Base-by-base conservation (phyloP, 75 land plant species). In the Cunninghamia lanceolata region DNA sequence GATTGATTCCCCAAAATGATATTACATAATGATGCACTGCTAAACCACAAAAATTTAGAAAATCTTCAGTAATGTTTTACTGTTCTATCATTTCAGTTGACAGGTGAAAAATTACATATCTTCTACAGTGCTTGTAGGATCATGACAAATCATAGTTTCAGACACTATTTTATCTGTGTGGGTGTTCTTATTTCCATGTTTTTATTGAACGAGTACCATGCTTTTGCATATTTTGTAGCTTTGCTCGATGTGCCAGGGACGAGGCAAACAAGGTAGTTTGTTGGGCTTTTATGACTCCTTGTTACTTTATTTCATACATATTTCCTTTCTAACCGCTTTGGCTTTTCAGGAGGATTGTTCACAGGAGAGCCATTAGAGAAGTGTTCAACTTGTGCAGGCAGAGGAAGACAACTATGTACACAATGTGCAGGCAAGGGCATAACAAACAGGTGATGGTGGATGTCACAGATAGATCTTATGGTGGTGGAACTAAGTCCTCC, bases 271-370 rank as follows among this genome's bases (percentile, higher is more conserved):
- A 73, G 75, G 75, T 73, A 73, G 75, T 34, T 9, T 73, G 36
- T 32, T 73, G 75, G 75, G 36, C 15, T 73, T 73, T 73, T 1
- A 11, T 9, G 75, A 11, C 4, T 32, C 0, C 25, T 66, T 66
- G 0, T 21, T 28, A 66, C 9, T 66, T 21, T 28, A 66, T 28
- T 66, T 66, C 9, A 66, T 28, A 2, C 2, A 73, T 25, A 34
- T 5, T 73, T 73, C 36, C 36, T 73, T 13, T 73, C 4, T 73
- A 13, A 30, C 36, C 75, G 13, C 38, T 73, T 34, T 73, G 36
- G 36, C 75, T 73, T 30, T 73, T 73, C 36, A 73, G 75, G 75
- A 32, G 75, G 75, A 73, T 73, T 73, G 75, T 73, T 73, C 75
- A 73, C 75, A 73, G 38, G 16, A 34, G 75, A 71, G 75, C 35